These are phyloP conservation scores for Suillus alpinus DNA, from an alignment of 768 basidiomycete genomes.

Conservation along the genomic window DNA sequence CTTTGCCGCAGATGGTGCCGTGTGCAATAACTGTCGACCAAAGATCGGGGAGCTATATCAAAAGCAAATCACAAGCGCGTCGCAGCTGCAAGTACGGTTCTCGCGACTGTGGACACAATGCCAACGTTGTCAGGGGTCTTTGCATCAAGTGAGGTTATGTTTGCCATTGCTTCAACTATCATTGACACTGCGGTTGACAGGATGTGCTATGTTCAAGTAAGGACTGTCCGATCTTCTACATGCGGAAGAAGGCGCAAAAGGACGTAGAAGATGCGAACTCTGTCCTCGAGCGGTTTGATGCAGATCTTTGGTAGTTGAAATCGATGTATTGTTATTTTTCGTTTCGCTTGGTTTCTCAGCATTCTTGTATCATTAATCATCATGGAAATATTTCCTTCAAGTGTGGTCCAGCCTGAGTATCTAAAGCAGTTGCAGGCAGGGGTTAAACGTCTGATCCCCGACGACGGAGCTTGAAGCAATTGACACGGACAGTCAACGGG, in stretches of 20 bases:
- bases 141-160: slow-evolving; percentile 70
- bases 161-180: background rate
- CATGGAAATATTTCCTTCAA: background rate
- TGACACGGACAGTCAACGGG: background rate
- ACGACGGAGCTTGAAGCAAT: background rate
- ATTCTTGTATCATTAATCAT: background rate
- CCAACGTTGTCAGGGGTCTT: slow-evolving; percentile 96
- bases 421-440: background rate
- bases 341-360: background rate
- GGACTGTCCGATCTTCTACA: slow-evolving; percentile 99
- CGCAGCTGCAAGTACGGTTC: slow-evolving; percentile 85
- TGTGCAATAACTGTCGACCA: slow-evolving; percentile 91
- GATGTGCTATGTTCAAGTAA: slow-evolving; percentile 96
- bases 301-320: slow-evolving; percentile 58
- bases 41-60: slow-evolving; percentile 88
- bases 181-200: slow-evolving; percentile 35
- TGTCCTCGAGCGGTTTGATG: slow-evolving; percentile 82
- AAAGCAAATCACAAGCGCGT: slow-evolving; percentile 76
- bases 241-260: slow-evolving; percentile 97
- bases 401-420: background rate
- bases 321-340: background rate
- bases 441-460: background rate
- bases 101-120: slow-evolving; percentile 98
- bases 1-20: slow-evolving; percentile 67
- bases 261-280: slow-evolving; percentile 86